Conservation (phyloP, 2,329 filamentous ascomycete species). For the Xylariaceae sp. region DNA sequence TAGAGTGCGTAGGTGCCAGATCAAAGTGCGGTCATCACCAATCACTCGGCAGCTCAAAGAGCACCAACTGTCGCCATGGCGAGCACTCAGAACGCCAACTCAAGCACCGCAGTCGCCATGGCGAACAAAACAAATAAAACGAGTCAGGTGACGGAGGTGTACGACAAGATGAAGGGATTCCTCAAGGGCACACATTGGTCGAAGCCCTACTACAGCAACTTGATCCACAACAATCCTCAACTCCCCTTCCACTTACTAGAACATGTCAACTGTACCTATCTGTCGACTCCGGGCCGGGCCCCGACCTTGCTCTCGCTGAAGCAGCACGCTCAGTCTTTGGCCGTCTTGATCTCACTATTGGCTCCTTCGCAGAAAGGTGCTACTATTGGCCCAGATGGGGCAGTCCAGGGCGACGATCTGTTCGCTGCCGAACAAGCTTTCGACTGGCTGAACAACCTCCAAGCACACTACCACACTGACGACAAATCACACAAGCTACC, state of each 20-base stretch:
- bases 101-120: slow-evolving; percentile 4
- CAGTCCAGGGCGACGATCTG: slow-evolving; percentile 13
- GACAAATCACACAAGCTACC: slow-evolving; percentile 46
- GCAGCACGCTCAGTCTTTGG: slow-evolving; percentile 56
- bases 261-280: slow-evolving; percentile 55
- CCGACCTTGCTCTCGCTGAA: slow-evolving; percentile 57
- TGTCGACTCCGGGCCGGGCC: slow-evolving; percentile 48
- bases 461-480: slow-evolving; percentile 44
- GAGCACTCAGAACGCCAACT: too few species aligned
- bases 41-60: slow-evolving; percentile 3
- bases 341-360: slow-evolving; percentile 48
- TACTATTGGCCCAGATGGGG: slow-evolving; percentile 29
- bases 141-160: slow-evolving; percentile 19
- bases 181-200: slow-evolving; percentile 38
- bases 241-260: slow-evolving; percentile 33
- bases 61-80: slow-evolving; percentile 2
- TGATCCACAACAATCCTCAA: slow-evolving; percentile 33
- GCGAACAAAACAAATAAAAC: slow-evolving; percentile 9
- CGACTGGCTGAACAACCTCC: slow-evolving; percentile 54
- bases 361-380: slow-evolving; percentile 35
- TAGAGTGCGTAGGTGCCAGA: neutral
- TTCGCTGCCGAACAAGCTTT: slow-evolving; percentile 47
- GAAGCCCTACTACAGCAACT: slow-evolving; percentile 39
- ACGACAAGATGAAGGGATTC: slow-evolving; percentile 33
- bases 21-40: slow-evolving; percentile 3